A percentile compares a stretch with the other conserved stretches of the same genome.
Conservation (phyloP, 805 yeast genomes). For the Pichia nakasei region DNA sequence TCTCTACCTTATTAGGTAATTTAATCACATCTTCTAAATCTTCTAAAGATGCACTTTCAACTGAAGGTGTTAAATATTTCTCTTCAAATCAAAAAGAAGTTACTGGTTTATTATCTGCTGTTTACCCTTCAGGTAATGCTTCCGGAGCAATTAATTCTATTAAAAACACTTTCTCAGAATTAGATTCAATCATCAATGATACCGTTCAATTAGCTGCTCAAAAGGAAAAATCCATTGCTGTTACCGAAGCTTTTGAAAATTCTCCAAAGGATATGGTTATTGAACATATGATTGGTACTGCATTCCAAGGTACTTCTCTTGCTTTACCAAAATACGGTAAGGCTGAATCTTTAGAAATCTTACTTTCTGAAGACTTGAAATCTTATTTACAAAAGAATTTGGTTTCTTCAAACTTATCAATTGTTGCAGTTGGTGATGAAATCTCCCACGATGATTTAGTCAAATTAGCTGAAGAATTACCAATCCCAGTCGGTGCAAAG, state of each 20-base stretch:
- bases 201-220: slow-evolving; percentile 29
- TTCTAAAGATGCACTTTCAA: slow-evolving; percentile 27
- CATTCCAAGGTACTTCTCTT: slow-evolving; percentile 79
- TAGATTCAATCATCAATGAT: slow-evolving; percentile 32
- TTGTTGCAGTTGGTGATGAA: slow-evolving; percentile 58
- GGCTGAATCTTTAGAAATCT: slow-evolving; percentile 47
- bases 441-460: slow-evolving; percentile 61
- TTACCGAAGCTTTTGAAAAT: slow-evolving; percentile 49
- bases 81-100: slow-evolving; percentile 53
- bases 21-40: slow-evolving; percentile 32
- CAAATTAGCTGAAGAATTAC: slow-evolving; percentile 48
- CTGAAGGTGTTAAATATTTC: slow-evolving; percentile 49
- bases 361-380: slow-evolving; percentile 50
- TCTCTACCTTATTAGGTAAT: slow-evolving; percentile 54
- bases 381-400: slow-evolving; percentile 48
- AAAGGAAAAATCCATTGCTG: slow-evolving; percentile 36
- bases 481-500: slow-evolving; percentile 43
- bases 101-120: slow-evolving; percentile 51
- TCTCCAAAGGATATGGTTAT: slow-evolving; percentile 47
- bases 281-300: slow-evolving; percentile 74
- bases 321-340: slow-evolving; percentile 75
- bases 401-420: slow-evolving; percentile 55
- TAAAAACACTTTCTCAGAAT: slow-evolving; percentile 32
- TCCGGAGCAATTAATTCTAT: slow-evolving; percentile 45
- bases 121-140: slow-evolving; percentile 50